Evolutionary conservation across 805 yeast genomes (phyloP).

Genomic region (Hanseniaspora occidentalis): DNA sequence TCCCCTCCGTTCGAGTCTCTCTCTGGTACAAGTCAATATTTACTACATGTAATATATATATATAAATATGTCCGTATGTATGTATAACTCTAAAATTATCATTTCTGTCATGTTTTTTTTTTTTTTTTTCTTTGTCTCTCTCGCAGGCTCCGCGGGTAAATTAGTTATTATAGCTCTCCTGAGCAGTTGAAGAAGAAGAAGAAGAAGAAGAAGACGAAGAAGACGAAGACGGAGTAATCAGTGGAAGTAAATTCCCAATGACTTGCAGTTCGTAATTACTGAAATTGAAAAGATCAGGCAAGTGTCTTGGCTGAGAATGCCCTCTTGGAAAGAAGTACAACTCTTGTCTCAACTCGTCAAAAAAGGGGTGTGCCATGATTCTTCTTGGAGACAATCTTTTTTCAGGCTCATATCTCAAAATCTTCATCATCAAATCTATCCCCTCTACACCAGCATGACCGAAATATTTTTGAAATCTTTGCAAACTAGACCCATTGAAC

Average conservation of each 20-base stretch:
- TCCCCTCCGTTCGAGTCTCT: no score
- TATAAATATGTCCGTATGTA: no score
- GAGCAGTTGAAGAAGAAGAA: no score
- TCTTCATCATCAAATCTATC: conserved; percentile 65
- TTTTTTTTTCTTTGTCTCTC: no score
- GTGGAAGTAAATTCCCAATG: conserved; percentile 19
- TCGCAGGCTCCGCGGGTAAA: no score
- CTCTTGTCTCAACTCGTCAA: conserved; percentile 66
- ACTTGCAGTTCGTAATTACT: conserved; percentile 54
- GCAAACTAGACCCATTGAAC: conserved; percentile 40
- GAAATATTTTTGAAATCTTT: conserved; percentile 52
- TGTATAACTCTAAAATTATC: no score
- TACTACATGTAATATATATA: no score
- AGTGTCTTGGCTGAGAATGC: conserved; percentile 27
- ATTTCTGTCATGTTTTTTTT: no score
- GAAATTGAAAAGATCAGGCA: conserved; percentile 52
- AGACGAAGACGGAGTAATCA: conserved; percentile 6
- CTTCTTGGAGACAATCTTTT: conserved; percentile 67
- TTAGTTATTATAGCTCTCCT: no score
- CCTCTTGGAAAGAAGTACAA: conserved; percentile 45
- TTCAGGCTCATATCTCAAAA: conserved; percentile 86
- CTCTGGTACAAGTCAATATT: not conserved
- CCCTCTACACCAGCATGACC: conserved; percentile 77
- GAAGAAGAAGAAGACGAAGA: no score
- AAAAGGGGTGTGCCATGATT: conserved; percentile 79